These are phyloP conservation scores for Phytophthora podocarpi DNA, from an alignment of 352 stramenopile species.

Conservation along the genomic window DNA sequence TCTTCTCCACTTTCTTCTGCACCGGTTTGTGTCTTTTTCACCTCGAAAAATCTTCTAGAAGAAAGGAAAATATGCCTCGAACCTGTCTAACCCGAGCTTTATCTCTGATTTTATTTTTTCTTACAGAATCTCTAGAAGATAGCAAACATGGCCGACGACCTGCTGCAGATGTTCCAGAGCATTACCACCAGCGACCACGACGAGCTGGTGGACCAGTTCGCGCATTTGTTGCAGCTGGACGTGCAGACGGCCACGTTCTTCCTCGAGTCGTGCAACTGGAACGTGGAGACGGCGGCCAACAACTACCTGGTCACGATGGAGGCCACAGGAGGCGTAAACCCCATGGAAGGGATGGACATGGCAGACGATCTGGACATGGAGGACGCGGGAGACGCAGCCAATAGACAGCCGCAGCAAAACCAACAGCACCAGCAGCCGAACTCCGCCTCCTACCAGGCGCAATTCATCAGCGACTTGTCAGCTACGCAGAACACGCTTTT, in stretches of 20 bases:
- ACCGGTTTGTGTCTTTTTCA: background rate
- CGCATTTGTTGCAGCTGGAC: constrained; percentile 74
- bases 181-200: constrained; percentile 88
- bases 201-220: constrained; percentile 85
- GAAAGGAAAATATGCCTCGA: background rate
- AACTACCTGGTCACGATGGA: constrained; percentile 82
- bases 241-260: constrained; percentile 79
- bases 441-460: constrained; percentile 43
- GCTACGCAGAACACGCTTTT: constrained; percentile 61
- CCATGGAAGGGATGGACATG: constrained; percentile 34
- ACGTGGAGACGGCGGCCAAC: constrained; percentile 85
- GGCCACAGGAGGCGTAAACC: constrained; percentile 26
- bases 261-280: constrained; percentile 90
- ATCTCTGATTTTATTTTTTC: background rate
- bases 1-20: background rate
- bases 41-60: background rate
- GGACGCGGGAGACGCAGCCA: constrained; percentile 23
- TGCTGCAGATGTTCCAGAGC: constrained; percentile 89
- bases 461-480: constrained; percentile 77
- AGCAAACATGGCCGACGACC: constrained; percentile 69
- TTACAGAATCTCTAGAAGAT: too few species aligned
- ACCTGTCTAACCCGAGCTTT: background rate
- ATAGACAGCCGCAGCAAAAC: constrained; percentile 10
- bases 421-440: constrained; percentile 28
- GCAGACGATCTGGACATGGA: constrained; percentile 68